Evolutionary conservation across 305 asterid species (phyloP).

Genomic region (Fraxinus albicans): DNA sequence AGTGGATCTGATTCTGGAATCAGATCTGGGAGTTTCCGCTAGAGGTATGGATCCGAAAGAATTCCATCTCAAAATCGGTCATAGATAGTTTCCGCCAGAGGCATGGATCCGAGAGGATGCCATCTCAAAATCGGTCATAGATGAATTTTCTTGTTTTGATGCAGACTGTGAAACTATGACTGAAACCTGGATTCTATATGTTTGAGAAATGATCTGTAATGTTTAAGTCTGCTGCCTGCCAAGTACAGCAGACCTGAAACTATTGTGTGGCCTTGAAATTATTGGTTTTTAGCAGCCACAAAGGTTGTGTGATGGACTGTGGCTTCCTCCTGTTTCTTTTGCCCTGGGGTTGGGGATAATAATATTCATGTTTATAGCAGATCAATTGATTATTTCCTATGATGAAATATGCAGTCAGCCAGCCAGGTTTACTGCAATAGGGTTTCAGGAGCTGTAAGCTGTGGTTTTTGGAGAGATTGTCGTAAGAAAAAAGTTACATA

Average conservation of each 20-base stretch:
- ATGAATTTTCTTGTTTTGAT: conserved; percentile 23
- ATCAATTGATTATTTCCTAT: neutral
- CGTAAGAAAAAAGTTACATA: neutral
- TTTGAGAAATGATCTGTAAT: conserved; percentile 47
- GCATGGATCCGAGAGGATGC: conserved; percentile 69
- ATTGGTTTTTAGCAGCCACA: neutral
- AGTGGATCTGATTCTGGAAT: conserved; percentile 42
- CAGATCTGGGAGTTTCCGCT: conserved; percentile 37
- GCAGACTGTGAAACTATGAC: conserved; percentile 41
- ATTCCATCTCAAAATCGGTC: conserved; percentile 69
- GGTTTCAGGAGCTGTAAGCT: neutral
- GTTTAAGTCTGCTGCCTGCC: conserved; percentile 27
- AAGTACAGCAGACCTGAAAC: conserved; percentile 29
- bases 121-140: conserved; percentile 69
- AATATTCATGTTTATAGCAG: conserved; percentile 1
- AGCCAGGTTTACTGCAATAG: neutral
- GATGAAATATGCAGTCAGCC: neutral
- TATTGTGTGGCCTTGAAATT: conserved; percentile 33
- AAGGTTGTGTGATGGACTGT: conserved; percentile 29
- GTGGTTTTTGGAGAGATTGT: neutral
- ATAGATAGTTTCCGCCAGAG: conserved; percentile 55
- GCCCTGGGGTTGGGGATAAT: neutral
- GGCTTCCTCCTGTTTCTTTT: conserved; percentile 13
- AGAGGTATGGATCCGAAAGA: conserved; percentile 63
- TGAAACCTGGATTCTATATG: conserved; percentile 43